Evolutionary conservation across 208 protist species (phyloP), one percentile per base, ranked within the genome.

Genomic region (Trypanosoma vivax): DNA sequence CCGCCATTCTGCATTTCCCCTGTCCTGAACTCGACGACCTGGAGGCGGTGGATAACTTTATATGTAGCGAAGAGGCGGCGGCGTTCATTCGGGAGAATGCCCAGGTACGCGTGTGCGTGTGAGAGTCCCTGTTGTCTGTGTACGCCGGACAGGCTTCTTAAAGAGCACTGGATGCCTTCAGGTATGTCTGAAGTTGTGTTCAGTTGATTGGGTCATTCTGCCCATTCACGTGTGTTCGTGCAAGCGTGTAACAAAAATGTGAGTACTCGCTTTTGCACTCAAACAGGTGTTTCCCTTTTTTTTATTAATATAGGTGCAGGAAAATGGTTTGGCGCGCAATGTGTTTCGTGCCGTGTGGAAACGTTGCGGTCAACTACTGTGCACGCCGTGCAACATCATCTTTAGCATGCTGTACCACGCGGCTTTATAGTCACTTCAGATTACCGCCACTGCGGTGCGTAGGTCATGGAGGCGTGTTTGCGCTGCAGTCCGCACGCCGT

Each of bases 1-100:
- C 97, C 1, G 93, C 96, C 7, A 89, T 98, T 48, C 53, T 99
- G 6, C 66, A 80, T 28, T 98, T 96, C 65, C 75, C 86, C 10
- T 82, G 95, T 38, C 78, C 88, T 0, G 73, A 96, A 25, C 53
- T 96, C 19, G 94, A 97, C 33, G 92, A 97, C 5, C 73, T 96
- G 28, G 78, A 84, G 23, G 59, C 80, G 7, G 42, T 76, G 10
- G 53, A 74, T 3, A 60, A 91, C 7, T 90, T 92, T 52, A 33
- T 91, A 29, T 25, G 60, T 31, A 63, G 60, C 5, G 64, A 79
- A 28, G 80, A 74, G 34, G 87, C 71, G 14, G 72, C 73, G 5
- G 55, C 72, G 5, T 93, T 93, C 34, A 78, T 90, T 55, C 63
- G 80, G 10, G 70, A 76, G 34, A 81, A 92, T 51, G 60, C 67